phyloP scores from a whole-genome alignment of 495 filamentous ascomycete genomes.

The Trichoderma asperelloides region DNA sequence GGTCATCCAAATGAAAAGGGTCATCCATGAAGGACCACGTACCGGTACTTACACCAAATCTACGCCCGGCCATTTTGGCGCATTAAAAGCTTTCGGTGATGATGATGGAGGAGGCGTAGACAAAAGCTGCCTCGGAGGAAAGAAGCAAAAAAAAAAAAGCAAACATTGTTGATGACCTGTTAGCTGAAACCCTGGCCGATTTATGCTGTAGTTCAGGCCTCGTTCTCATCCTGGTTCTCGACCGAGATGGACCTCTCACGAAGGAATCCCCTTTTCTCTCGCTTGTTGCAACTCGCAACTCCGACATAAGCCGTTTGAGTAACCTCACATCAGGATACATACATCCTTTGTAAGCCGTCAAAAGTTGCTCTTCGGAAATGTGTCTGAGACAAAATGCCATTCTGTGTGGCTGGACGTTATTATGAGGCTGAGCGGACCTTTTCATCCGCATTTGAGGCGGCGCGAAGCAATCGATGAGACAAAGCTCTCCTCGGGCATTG shows the following conservation, averaged over 20 bases:
- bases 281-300: too few relatives aligned
- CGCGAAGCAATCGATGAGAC: not conserved
- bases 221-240: too few relatives aligned
- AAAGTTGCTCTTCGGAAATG: not conserved
- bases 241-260: too few relatives aligned
- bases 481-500: not conserved
- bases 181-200: not conserved
- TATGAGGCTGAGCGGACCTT: not conserved
- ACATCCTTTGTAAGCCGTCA: not conserved
- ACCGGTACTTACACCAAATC: not conserved
- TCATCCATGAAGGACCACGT: not conserved
- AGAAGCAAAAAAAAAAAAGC: not conserved
- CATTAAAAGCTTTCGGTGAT: too few relatives aligned
- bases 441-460: not conserved
- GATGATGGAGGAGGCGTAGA: not conserved
- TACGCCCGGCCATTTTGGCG: too few relatives aligned
- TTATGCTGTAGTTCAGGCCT: not conserved
- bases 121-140: not conserved
- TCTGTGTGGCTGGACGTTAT: not conserved
- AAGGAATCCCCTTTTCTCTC: too few relatives aligned
- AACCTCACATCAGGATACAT: not conserved
- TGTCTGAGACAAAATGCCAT: not conserved
- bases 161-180: not conserved
- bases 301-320: not conserved
- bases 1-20: not conserved